Conservation (phyloP, 768 basidiomycete genomes). For the Albatrellus ellisii region DNA sequence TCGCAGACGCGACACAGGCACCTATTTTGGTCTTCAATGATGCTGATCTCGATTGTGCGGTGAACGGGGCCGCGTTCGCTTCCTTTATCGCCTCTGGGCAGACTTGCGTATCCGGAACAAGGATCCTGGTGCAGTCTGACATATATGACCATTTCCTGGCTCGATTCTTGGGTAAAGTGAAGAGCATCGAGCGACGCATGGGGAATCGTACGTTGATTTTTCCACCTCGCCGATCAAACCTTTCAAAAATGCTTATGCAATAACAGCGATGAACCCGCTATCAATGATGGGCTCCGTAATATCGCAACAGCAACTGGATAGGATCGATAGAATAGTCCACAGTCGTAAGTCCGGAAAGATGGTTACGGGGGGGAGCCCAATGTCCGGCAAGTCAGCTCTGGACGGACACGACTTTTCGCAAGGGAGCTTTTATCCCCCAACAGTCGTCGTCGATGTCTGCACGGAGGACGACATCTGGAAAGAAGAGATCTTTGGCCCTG, state of each 20-base stretch:
- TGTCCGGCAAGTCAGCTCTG: slow-evolving; percentile 46
- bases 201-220: slow-evolving; percentile 43
- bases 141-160: slow-evolving; percentile 60
- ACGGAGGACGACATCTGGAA: slow-evolving; percentile 55
- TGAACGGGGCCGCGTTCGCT: slow-evolving; percentile 76
- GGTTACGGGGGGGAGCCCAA: slow-evolving; percentile 50
- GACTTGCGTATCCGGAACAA: slow-evolving; percentile 84
- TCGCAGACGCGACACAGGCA: slow-evolving; percentile 30
- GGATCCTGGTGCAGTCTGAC: slow-evolving; percentile 58
- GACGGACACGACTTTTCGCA: slow-evolving; percentile 60
- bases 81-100: slow-evolving; percentile 82
- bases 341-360: slow-evolving; percentile 32
- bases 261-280: slow-evolving; percentile 49
- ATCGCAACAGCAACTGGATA: slow-evolving; percentile 44
- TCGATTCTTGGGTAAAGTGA: slow-evolving; percentile 46
- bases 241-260: slow-evolving; percentile 1
- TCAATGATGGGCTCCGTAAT: slow-evolving; percentile 79
- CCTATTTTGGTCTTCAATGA: slow-evolving; percentile 74
- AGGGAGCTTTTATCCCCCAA: slow-evolving; percentile 74
- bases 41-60: slow-evolving; percentile 58
- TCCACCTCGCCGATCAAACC: not conserved
- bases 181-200: slow-evolving; percentile 54
- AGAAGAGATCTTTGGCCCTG: slow-evolving; percentile 81
- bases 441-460: slow-evolving; percentile 48
- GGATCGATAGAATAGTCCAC: slow-evolving; percentile 48